Percentiles rank a stretch among this genome's conserved stretches.
Evolutionary conservation across 257 asterid species (phyloP).

Genomic region (Solanum tarijense): DNA sequence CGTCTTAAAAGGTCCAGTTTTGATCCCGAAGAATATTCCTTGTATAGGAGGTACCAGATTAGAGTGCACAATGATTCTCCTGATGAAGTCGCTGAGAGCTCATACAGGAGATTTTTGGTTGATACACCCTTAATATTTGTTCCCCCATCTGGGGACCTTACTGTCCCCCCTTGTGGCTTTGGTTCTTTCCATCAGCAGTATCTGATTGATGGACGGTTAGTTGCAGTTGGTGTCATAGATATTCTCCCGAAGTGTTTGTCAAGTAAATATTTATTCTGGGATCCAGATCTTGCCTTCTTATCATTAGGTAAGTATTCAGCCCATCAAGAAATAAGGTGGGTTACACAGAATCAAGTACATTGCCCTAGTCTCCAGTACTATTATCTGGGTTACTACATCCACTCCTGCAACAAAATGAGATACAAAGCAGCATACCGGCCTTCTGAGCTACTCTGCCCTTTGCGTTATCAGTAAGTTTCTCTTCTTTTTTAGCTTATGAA

Average conservation of each 20-base stretch:
- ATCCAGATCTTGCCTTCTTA: slow-evolving; percentile 78
- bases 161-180: slow-evolving; percentile 79
- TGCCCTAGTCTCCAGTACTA: slow-evolving; percentile 89
- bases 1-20: slow-evolving; percentile 58
- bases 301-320: slow-evolving; percentile 94
- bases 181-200: slow-evolving; percentile 99
- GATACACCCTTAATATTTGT: slow-evolving; percentile 72
- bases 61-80: slow-evolving; percentile 81
- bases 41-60: slow-evolving; percentile 81
- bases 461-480: slow-evolving; percentile 71
- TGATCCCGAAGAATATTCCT: slow-evolving; percentile 80
- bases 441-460: slow-evolving; percentile 97
- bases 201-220: slow-evolving; percentile 70
- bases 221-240: slow-evolving; percentile 94
- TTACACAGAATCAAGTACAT: slow-evolving; percentile 53
- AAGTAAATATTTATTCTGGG: slow-evolving; percentile 98
- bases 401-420: slow-evolving; percentile 94
- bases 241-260: slow-evolving; percentile 92
- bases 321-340: slow-evolving; percentile 77
- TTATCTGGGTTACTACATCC: slow-evolving; percentile 97
- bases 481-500: slow-evolving; percentile 1
- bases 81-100: slow-evolving; percentile 65
- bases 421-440: slow-evolving; percentile 92
- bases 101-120: slow-evolving; percentile 78
- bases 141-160: slow-evolving; percentile 41